Base-by-base conservation (phyloP, 2,329 filamentous ascomycete genomes). In the Aspergillus tamarii region DNA sequence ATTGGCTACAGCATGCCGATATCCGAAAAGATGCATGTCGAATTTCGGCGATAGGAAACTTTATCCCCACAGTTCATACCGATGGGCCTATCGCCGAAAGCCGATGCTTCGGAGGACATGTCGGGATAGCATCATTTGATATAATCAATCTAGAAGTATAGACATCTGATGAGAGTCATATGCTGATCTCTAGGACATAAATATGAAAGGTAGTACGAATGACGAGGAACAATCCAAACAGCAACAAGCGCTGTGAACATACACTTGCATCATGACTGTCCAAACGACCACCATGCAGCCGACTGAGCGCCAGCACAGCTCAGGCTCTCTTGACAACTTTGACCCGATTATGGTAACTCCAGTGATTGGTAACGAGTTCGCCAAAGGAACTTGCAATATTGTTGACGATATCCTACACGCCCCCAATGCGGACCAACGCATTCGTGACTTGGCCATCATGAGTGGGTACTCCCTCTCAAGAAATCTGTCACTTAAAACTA, bases 391-490 rank as follows among this genome's bases (percentile, higher is more conserved):
- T 7, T 60, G 66, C 53, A 78, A 81, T 61, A 74, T 83, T 21
- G 73, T 74, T n/a, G 87, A 91, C 43, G 70, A 72, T 14, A 82
- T 85, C 70, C 80, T 92, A 7, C 79, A 87, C 32, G 85, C 87
- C 0, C 80, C 85, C 0, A 88, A 91, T 72, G 82, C 86, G 0
- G 88, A 91, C 56, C 85, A 88, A 46, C 79, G 90, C 14, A 74
- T 91, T 32, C 83, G 87, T 1, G 89, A 91, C 68, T 79, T 92
- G 0, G 89, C 88, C 39, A 87, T 91, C 63, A 89, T 87, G 1
- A 85, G 88, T 90, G 39, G 7, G 39, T 41, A 39, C n/a, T 32
- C 53, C 30, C 28, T 3, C 32, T 9, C 39, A 19, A 41, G 19
- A 9, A 19, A 28, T 19, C 23, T 48, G 7, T 4, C 32, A 16